phyloP scores from a whole-genome alignment of 495 filamentous ascomycete species.

The Aspergillus funiculosus region DNA sequence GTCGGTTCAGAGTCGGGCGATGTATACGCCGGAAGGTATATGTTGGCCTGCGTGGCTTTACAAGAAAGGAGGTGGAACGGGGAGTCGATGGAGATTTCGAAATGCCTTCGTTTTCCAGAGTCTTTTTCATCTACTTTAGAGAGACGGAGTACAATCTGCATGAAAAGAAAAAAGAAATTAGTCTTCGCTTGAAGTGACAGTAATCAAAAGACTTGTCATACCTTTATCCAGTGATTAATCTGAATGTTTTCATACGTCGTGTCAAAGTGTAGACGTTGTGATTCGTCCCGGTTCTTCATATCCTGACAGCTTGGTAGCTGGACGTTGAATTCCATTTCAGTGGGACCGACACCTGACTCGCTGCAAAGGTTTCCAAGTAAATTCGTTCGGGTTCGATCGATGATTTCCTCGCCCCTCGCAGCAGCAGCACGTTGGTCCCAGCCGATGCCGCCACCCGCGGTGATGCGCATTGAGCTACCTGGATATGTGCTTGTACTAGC shows the following conservation, averaged over 20 bases:
- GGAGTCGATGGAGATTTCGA: constrained; percentile 98
- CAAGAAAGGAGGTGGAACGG: constrained; percentile 95
- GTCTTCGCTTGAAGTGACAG: too few relatives aligned
- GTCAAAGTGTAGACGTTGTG: constrained; percentile 75
- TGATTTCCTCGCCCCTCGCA: constrained; percentile 52
- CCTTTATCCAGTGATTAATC: constrained; percentile 99
- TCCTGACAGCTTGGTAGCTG: constrained; percentile 87
- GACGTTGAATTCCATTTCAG: constrained; percentile 96
- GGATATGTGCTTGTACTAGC: constrained; percentile 70
- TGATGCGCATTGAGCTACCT: constrained; percentile 71
- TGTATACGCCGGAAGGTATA: constrained; percentile 78
- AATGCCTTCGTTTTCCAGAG: constrained; percentile 79
- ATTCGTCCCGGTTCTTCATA: constrained; percentile 73
- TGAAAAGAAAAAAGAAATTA: background rate
- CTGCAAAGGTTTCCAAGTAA: constrained; percentile 73
- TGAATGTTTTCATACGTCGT: constrained; percentile 95
- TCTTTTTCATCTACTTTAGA: constrained; percentile 80
- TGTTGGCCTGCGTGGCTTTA: constrained; percentile 87
- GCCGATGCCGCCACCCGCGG: constrained; percentile 73
- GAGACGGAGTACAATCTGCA: constrained; percentile 90
- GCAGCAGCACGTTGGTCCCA: constrained; percentile 57
- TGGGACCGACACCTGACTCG: constrained; percentile 68
- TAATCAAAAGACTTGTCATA: constrained; percentile 32
- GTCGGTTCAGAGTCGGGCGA: constrained; percentile 49
- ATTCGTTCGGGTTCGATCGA: constrained; percentile 55